Evolutionary conservation across 306 rosid species (phyloP).

Genomic region (Prunus salicina): DNA sequence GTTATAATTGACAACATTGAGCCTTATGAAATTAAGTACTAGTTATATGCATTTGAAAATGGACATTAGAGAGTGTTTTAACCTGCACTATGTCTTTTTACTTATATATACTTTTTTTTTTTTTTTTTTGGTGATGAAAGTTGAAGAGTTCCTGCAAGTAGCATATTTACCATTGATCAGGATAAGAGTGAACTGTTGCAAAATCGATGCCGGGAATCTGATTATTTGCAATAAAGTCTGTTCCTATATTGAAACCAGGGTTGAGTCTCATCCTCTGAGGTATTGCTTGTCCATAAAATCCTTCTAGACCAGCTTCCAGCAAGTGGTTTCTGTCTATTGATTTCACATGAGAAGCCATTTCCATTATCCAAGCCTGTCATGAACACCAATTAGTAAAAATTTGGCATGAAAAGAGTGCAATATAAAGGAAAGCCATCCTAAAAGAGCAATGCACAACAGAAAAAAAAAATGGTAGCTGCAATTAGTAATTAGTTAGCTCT

Average conservation of each 20-base stretch:
- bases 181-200: conserved; percentile 83
- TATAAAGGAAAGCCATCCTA: conserved; percentile 5
- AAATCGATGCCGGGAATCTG: conserved; percentile 64
- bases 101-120: too few relatives aligned
- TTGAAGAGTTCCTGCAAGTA: not conserved
- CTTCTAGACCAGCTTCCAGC: conserved; percentile 86
- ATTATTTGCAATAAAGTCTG: conserved; percentile 84
- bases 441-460: not conserved
- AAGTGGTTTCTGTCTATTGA: conserved; percentile 85
- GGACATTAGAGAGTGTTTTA: not conserved
- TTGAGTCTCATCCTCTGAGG: conserved; percentile 68
- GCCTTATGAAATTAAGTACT: too few relatives aligned
- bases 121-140: not conserved
- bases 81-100: too few relatives aligned
- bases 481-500: too few relatives aligned
- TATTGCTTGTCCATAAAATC: conserved; percentile 78
- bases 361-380: conserved; percentile 82
- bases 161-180: conserved; percentile 75
- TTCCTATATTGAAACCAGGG: conserved; percentile 62
- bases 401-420: not conserved
- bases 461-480: not conserved
- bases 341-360: conserved; percentile 85
- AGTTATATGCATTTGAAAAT: too few relatives aligned
- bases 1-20: too few relatives aligned
- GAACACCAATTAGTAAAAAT: not conserved